Evolutionary conservation across 805 yeast species (phyloP).

Genomic region (Priceomyces castillae): DNA sequence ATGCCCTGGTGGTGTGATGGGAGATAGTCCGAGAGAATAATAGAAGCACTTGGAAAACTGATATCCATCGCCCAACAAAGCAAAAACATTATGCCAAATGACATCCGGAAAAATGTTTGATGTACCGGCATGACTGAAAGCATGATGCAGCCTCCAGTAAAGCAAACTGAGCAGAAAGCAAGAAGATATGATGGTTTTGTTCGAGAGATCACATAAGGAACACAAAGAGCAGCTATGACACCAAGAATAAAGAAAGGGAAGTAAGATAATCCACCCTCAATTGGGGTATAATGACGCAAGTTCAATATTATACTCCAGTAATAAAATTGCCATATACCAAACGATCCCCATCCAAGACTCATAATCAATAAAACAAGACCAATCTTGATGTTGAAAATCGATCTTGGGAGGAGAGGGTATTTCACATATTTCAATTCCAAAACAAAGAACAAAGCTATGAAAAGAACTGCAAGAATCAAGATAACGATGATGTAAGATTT

Average conservation of each 20-base stretch:
- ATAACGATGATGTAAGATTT: constrained; percentile 56
- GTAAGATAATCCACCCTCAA: constrained; percentile 37
- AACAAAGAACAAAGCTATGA: constrained; percentile 40
- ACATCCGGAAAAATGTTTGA: constrained; percentile 58
- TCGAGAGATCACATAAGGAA: constrained; percentile 46
- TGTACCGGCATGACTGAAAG: constrained; percentile 54
- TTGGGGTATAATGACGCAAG: constrained; percentile 44
- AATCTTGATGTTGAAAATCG: constrained; percentile 44
- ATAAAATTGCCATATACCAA: constrained; percentile 72
- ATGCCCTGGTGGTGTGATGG: constrained; percentile 70
- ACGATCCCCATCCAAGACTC: constrained; percentile 72
- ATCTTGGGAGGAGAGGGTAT: constrained; percentile 55
- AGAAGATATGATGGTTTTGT: constrained; percentile 51
- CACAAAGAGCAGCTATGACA: constrained; percentile 49
- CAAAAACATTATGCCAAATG: constrained; percentile 54
- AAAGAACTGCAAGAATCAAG: constrained; percentile 49
- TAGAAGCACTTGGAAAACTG: constrained; percentile 72
- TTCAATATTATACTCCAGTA: constrained; percentile 51
- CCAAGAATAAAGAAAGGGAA: constrained; percentile 54
- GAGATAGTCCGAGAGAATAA: constrained; percentile 55
- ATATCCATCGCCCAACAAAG: constrained; percentile 75
- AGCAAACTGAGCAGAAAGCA: constrained; percentile 50
- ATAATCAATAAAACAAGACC: constrained; percentile 50
- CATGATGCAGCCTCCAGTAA: constrained; percentile 52
- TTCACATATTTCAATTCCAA: constrained; percentile 46